Conservation (phyloP, 75 land plant genomes). For the Ceratopteris richardii region DNA sequence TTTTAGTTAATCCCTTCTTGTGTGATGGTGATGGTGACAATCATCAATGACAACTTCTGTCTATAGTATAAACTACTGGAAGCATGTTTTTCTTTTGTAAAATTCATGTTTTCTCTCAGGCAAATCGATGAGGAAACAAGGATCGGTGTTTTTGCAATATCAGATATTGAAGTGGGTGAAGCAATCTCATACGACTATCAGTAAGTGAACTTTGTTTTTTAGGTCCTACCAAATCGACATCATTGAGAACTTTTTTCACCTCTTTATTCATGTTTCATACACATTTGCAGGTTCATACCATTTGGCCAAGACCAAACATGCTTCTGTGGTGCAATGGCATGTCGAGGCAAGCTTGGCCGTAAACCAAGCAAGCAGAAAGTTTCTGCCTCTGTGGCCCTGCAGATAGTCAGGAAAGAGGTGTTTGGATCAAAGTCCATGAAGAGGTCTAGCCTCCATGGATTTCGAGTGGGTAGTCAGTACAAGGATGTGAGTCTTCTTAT, state of each 20-base stretch:
- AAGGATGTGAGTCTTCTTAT: not conserved
- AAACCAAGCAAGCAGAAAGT: conserved; percentile 49
- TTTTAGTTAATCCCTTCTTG: no score
- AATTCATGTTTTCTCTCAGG: conserved; percentile 24
- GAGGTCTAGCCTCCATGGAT: conserved; percentile 15
- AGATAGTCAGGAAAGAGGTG: conserved; percentile 14
- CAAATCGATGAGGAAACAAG: conserved; percentile 77
- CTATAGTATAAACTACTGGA: no score
- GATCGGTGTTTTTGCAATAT: conserved; percentile 83
- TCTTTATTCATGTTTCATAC: conserved; percentile 3
- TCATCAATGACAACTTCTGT: no score
- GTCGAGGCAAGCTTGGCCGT: conserved; percentile 62
- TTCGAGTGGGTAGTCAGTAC: conserved; percentile 7
- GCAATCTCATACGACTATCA: conserved; percentile 81
- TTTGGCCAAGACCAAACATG: conserved; percentile 96
- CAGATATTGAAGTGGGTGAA: conserved; percentile 63
- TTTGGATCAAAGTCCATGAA: not conserved
- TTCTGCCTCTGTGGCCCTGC: conserved; percentile 35
- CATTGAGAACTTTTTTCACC: not conserved
- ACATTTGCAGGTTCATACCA: conserved; percentile 85
- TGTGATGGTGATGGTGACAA: no score
- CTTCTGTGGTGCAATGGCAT: conserved; percentile 68
- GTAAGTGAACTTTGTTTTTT: no score
- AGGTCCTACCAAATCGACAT: conserved; percentile 7
- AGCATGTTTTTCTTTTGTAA: no score